phyloP scores from a whole-genome alignment of 2,329 filamentous ascomycete species.

The Sporothrix schenckii region DNA sequence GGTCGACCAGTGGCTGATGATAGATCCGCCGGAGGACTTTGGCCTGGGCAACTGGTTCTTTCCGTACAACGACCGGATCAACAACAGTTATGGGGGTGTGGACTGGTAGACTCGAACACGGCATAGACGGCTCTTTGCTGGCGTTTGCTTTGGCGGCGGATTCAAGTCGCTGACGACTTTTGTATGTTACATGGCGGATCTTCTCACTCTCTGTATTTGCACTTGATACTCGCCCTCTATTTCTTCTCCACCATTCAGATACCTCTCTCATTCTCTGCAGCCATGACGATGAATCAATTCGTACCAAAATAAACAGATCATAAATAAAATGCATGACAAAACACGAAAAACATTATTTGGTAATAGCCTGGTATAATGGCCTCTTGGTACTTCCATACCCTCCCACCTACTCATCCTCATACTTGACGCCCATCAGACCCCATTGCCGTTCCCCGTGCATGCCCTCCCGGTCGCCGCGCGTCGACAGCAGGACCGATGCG shows the following conservation, averaged over 20 bases:
- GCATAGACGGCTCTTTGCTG: too few relatives aligned
- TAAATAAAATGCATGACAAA: neutral
- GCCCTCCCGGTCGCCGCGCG: constrained; percentile 28
- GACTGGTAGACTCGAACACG: neutral
- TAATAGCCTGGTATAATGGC: neutral
- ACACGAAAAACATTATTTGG: neutral
- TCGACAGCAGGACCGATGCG: constrained; percentile 23
- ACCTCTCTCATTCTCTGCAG: neutral
- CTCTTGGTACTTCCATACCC: neutral
- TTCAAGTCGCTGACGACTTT: too few relatives aligned
- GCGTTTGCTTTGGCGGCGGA: neutral
- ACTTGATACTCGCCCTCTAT: neutral
- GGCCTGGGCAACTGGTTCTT: constrained; percentile 34
- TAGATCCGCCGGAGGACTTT: constrained; percentile 32
- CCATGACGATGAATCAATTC: neutral
- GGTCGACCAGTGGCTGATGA: constrained; percentile 32
- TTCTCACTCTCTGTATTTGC: constrained; percentile 6
- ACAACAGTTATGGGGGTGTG: constrained; percentile 7
- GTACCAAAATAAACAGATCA: neutral
- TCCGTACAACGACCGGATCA: constrained; percentile 33
- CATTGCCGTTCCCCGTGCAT: constrained; percentile 25
- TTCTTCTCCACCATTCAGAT: neutral
- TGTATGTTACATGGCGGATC: neutral
- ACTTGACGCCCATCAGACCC: constrained; percentile 28
- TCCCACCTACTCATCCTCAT: neutral